Evolutionary conservation across 2,329 filamentous ascomycete genomes (phyloP), one percentile per base, ranked within the genome.

Genomic region (Botrytis fragariae): DNA sequence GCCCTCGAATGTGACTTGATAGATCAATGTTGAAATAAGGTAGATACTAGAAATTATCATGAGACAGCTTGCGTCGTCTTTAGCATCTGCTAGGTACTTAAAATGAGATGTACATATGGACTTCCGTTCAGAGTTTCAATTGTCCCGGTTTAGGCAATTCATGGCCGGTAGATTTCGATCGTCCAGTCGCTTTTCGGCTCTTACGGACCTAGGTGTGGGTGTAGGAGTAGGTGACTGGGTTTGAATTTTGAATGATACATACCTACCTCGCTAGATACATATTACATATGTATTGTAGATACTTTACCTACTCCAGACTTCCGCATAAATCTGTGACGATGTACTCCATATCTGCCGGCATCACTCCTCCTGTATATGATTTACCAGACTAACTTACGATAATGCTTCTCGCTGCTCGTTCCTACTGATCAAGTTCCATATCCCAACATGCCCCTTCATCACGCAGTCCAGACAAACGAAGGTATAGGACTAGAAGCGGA

Each of bases 181-280:
- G 35, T 54, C 65, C 64, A 57, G 48, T 54, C 48, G 64, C 64
- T 42, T 57, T 68, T 68, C 65, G 65, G 65, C 65, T 68, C 48
- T 42, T 68, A 68, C 48, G 35, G 65, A 57, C 48, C 35, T 57
- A 16, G 48, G 48, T 7, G 22, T 25, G 25, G 9, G 45, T 22
- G 10, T 42, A 42, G 39, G 39, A 42, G 42, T 14, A 35, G 35
- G 10, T 22, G 45, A 29, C 35, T 68, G 45, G 45, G 45, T 67
- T 45, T 51, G n/a, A 18, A 29, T 20, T 51, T 16, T 51, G 48
- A 51, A 51, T 45, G 29, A 64, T 51, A 39, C 12, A 1, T 35
- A 35, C 63, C 29, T 39, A 42, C 39, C 22, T 29, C 60, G 25
- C 51, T 32, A 64, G 64, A 68, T 54, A 54, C 64, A 45, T 25